These are phyloP conservation scores for Kurtzmaniella quercitrusa DNA, from an alignment of 1,139 yeast species.

Conservation along the genomic window DNA sequence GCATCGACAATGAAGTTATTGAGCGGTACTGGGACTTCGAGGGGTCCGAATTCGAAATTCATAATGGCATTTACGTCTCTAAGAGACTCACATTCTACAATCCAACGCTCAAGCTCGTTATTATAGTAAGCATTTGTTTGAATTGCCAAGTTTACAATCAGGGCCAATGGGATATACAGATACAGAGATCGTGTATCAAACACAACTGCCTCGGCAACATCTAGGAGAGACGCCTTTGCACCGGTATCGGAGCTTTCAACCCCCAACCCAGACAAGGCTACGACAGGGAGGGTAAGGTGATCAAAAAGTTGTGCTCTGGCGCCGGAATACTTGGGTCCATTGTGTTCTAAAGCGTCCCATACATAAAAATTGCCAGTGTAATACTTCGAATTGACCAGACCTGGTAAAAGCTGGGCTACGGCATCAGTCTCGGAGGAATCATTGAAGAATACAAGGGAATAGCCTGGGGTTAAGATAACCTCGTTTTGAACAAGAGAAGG, in stretches of 20 bases:
- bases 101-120: conserved; percentile 50
- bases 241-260: conserved; percentile 43
- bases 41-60: conserved; percentile 51
- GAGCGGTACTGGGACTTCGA: conserved; percentile 52
- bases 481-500: conserved; percentile 25
- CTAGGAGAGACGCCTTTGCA: conserved; percentile 24
- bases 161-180: conserved; percentile 54
- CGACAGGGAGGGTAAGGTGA: conserved; percentile 42
- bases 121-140: conserved; percentile 72
- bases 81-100: conserved; percentile 57
- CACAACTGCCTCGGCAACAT: conserved; percentile 47
- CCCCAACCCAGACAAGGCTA: conserved; percentile 51
- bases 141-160: conserved; percentile 62
- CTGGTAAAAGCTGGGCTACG: conserved; percentile 48
- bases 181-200: conserved; percentile 56
- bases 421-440: conserved; percentile 11
- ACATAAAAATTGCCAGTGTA: conserved; percentile 43
- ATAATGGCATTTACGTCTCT: conserved; percentile 44
- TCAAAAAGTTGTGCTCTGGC: conserved; percentile 18
- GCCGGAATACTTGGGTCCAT: conserved; percentile 23
- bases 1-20: conserved; percentile 45
- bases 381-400: conserved; percentile 49
- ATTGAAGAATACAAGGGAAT: conserved; percentile 48
- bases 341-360: conserved; percentile 44
- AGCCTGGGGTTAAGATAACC: conserved; percentile 44